Percentiles rank a stretch among this genome's conserved stretches.
These are phyloP conservation scores for Phaseolus coccineus DNA, from an alignment of 331 rosid species.

Conservation along the genomic window DNA sequence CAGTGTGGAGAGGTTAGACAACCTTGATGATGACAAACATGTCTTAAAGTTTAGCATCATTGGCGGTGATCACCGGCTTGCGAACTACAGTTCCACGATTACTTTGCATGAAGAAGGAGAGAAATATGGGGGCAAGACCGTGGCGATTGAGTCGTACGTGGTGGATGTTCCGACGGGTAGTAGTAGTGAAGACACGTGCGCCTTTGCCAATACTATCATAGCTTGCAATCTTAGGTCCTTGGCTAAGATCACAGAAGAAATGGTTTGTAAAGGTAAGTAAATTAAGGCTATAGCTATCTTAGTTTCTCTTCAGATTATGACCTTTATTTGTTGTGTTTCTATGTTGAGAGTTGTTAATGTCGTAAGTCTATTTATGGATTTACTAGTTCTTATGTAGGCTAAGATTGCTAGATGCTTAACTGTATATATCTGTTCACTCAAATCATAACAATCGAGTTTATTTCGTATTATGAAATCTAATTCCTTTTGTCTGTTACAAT, in stretches of 20 bases:
- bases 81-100: slow-evolving; percentile 63
- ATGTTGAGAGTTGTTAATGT: background rate
- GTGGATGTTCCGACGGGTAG: slow-evolving; percentile 71
- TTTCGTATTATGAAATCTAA: background rate
- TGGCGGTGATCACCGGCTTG: slow-evolving; percentile 73
- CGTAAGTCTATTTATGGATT: background rate
- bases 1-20: slow-evolving; percentile 66
- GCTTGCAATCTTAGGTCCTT: slow-evolving; percentile 63
- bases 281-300: background rate
- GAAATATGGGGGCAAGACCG: slow-evolving; percentile 43
- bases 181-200: slow-evolving; percentile 64
- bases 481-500: too few relatives aligned
- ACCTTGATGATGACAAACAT: slow-evolving; percentile 57
- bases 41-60: slow-evolving; percentile 61
- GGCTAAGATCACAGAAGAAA: slow-evolving; percentile 56
- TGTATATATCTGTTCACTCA: background rate
- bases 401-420: background rate
- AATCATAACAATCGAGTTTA: background rate
- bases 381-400: background rate
- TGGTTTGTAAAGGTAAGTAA: slow-evolving; percentile 15
- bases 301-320: slow-evolving; percentile 1
- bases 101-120: slow-evolving; percentile 57
- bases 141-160: slow-evolving; percentile 69
- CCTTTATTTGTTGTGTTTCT: background rate
- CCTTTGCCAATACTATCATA: slow-evolving; percentile 65